These are phyloP conservation scores for Syzygium malaccense DNA, from an alignment of 441 rosid species.

Conservation along the genomic window DNA sequence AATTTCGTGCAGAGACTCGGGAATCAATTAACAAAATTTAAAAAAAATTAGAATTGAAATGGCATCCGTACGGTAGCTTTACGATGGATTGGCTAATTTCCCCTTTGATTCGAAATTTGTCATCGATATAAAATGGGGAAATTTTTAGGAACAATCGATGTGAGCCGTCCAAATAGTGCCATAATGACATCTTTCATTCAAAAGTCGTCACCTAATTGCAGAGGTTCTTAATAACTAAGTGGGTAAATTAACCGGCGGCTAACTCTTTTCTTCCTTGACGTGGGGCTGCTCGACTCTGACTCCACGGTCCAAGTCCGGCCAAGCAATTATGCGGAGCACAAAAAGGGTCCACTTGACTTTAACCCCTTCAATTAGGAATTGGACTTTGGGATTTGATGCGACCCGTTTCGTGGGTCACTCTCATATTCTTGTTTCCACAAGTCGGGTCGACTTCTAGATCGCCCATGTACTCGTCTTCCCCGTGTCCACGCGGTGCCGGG, in stretches of 20 bases:
- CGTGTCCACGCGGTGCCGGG: not conserved
- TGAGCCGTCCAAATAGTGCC: not conserved
- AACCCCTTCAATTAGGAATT: not conserved
- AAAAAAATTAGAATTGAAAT: not conserved
- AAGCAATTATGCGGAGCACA: not conserved
- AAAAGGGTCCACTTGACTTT: not conserved
- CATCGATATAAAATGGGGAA: not conserved
- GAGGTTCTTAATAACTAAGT: not conserved
- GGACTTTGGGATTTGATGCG: not conserved
- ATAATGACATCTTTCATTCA: not conserved
- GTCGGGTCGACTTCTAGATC: not conserved
- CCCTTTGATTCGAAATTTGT: not conserved
- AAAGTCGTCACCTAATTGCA: too few species aligned
- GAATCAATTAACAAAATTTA: not conserved
- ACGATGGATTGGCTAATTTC: rapidly evolving
- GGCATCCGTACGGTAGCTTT: rapidly evolving
- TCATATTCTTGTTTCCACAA: not conserved
- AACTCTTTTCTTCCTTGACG: not conserved
- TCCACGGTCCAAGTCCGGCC: not conserved
- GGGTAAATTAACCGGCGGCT: not conserved
- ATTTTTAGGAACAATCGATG: not conserved
- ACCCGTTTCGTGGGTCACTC: not conserved
- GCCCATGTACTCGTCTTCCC: not conserved
- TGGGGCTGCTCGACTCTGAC: not conserved
- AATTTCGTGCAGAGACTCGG: rapidly evolving